Evolutionary conservation across 2,329 filamentous ascomycete genomes (phyloP).

Genomic region (Alternaria triticimaculans): DNA sequence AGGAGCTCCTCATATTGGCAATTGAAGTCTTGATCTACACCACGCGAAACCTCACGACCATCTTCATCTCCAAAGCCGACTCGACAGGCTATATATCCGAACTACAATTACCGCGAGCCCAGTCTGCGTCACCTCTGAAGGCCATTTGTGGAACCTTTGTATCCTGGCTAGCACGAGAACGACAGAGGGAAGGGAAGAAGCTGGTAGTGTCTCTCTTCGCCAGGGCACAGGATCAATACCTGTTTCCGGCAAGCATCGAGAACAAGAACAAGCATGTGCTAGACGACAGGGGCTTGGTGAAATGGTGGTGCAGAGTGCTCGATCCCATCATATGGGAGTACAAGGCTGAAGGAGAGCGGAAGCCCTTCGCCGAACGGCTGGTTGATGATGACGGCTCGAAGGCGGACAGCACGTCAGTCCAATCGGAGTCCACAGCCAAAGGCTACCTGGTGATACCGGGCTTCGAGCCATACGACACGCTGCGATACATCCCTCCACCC

Average conservation of each 20-base stretch:
- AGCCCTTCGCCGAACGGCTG: slow-evolving; percentile 39
- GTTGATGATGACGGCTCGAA: slow-evolving; percentile 33
- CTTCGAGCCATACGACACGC: slow-evolving; percentile 79
- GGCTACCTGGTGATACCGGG: slow-evolving; percentile 89
- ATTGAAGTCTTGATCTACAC: slow-evolving; percentile 88
- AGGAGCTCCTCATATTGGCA: slow-evolving; percentile 75
- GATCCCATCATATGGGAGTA: slow-evolving; percentile 72
- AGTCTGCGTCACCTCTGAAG: slow-evolving; percentile 72
- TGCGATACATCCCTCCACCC: slow-evolving; percentile 73
- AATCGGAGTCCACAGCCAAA: slow-evolving; percentile 57
- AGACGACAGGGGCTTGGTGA: slow-evolving; percentile 86
- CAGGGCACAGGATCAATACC: slow-evolving; percentile 87
- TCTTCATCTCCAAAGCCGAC: slow-evolving; percentile 97
- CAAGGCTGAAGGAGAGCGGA: slow-evolving; percentile 51
- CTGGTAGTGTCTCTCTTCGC: slow-evolving; percentile 90
- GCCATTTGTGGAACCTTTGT: slow-evolving; percentile 78
- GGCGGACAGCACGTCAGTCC: slow-evolving; percentile 19
- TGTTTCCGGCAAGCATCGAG: slow-evolving; percentile 90
- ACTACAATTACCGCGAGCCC: slow-evolving; percentile 60
- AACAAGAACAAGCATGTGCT: slow-evolving; percentile 88
- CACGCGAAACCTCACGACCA: slow-evolving; percentile 78
- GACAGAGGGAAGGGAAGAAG: slow-evolving; percentile 68
- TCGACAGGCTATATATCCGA: slow-evolving; percentile 86
- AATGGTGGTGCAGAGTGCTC: slow-evolving; percentile 93
- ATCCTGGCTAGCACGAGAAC: slow-evolving; percentile 72